Conservation (phyloP, 1,284 basidiomycete genomes). For the Cryptococcus neoformans region DNA sequence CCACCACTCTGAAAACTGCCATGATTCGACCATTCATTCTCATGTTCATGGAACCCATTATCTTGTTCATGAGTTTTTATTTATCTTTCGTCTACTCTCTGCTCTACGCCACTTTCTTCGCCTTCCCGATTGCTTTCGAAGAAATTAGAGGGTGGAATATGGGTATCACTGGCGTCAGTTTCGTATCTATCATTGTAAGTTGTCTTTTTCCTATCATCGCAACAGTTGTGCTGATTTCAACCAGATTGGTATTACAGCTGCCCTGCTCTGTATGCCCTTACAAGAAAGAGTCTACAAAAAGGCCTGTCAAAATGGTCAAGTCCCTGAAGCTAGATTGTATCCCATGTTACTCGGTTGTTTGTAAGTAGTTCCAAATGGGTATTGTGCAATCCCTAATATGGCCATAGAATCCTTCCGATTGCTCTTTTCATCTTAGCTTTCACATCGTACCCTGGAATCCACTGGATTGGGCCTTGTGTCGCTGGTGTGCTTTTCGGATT, state of each 20-base stretch:
- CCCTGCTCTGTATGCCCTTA: constrained; percentile 31
- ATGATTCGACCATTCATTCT: constrained; percentile 48
- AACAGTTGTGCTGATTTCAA: not conserved
- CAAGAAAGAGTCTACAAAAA: constrained; percentile 39
- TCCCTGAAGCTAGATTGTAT: constrained; percentile 39
- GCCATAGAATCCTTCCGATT: constrained; percentile 35
- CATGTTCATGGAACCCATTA: constrained; percentile 50
- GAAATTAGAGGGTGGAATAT: constrained; percentile 44
- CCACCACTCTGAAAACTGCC: constrained; percentile 40
- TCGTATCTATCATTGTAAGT: constrained; percentile 42
- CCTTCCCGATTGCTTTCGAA: constrained; percentile 45
- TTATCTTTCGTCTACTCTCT: constrained; percentile 52
- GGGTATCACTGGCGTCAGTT: constrained; percentile 44
- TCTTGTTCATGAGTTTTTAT: constrained; percentile 50
- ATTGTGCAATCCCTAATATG: not conserved
- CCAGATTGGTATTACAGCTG: constrained; percentile 35
- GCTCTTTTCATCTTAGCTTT: constrained; percentile 50
- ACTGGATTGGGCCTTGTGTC: constrained; percentile 39
- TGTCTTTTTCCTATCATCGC: not conserved
- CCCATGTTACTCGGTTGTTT: constrained; percentile 36
- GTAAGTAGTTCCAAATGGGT: not conserved
- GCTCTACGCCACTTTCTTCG: constrained; percentile 45
- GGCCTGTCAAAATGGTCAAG: not conserved
- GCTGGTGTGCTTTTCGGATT: constrained; percentile 38
- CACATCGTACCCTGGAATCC: constrained; percentile 33